phyloP scores from a whole-genome alignment of 768 basidiomycete species.

The Lactarius hatsudake region DNA sequence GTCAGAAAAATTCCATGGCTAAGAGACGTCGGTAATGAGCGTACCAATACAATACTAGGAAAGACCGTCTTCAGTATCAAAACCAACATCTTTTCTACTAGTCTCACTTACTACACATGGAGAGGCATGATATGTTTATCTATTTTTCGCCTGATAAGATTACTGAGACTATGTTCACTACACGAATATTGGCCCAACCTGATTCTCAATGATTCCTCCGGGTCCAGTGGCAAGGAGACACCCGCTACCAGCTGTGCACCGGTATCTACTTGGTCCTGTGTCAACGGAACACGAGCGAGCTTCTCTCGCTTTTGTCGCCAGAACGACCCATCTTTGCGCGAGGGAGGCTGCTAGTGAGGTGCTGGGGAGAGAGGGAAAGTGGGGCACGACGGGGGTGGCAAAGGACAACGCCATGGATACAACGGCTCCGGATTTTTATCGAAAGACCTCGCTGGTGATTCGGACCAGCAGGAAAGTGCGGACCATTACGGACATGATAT shows the following conservation, averaged over 20 bases:
- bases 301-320: conserved; percentile 22
- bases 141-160: conserved; percentile 48
- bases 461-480: not conserved
- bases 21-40: conserved; percentile 6
- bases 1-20: conserved; percentile 10
- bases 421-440: not conserved
- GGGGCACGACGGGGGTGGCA: too few relatives aligned
- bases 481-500: not conserved
- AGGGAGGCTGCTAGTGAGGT: not conserved
- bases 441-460: not conserved
- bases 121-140: conserved; percentile 65
- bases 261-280: conserved; percentile 54
- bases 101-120: conserved; percentile 64
- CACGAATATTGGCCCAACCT: conserved; percentile 34
- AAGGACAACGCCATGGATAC: not conserved
- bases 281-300: conserved; percentile 37
- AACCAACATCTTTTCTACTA: conserved; percentile 21
- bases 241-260: conserved; percentile 57
- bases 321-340: conserved; percentile 13
- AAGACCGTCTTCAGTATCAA: conserved; percentile 7
- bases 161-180: conserved; percentile 17
- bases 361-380: not conserved
- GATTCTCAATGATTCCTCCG: conserved; percentile 49
- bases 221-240: conserved; percentile 44
- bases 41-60: conserved; percentile 55